phyloP scores from a whole-genome alignment of 169 alveolate species.

The Plasmodium yoelii region DNA sequence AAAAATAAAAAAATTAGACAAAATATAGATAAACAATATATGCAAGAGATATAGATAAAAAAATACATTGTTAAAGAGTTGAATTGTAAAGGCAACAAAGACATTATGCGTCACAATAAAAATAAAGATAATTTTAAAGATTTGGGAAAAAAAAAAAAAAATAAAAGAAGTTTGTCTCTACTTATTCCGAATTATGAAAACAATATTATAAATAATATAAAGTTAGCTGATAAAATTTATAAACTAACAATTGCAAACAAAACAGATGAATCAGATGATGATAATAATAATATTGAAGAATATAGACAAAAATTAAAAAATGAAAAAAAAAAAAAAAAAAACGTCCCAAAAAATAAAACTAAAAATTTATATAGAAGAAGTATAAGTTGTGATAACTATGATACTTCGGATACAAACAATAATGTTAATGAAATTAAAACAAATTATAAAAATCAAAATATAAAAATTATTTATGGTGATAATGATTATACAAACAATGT shows the following conservation, averaged over 20 bases:
- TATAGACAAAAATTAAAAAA: background rate
- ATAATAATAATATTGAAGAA: constrained; percentile 3
- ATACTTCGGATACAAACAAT: constrained; percentile 9
- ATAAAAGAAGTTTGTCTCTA: constrained; percentile 54
- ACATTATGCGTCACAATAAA: background rate
- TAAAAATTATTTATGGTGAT: constrained; percentile 67
- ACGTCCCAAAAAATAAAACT: constrained; percentile 5
- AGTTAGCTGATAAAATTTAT: constrained; percentile 50
- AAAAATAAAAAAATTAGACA: too few relatives aligned
- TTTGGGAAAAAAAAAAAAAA: constrained; percentile 18
- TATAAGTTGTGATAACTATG: constrained; percentile 36
- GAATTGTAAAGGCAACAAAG: constrained; percentile 13
- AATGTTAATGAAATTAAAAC: constrained; percentile 60
- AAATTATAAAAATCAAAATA: constrained; percentile 57
- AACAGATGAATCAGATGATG: constrained; percentile 23
- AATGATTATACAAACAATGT: background rate
- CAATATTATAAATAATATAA: constrained; percentile 50
- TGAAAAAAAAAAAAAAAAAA: constrained; percentile 12
- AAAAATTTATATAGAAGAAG: constrained; percentile 54
- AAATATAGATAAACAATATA: background rate
- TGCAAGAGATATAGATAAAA: constrained; percentile 3
- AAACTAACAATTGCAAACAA: constrained; percentile 16
- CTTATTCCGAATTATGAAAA: constrained; percentile 48
- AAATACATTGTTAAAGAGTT: constrained; percentile 1
- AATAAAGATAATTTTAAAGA: constrained; percentile 30